Conservation (phyloP, 1,284 basidiomycete genomes). For the Pterulicium gracile region DNA sequence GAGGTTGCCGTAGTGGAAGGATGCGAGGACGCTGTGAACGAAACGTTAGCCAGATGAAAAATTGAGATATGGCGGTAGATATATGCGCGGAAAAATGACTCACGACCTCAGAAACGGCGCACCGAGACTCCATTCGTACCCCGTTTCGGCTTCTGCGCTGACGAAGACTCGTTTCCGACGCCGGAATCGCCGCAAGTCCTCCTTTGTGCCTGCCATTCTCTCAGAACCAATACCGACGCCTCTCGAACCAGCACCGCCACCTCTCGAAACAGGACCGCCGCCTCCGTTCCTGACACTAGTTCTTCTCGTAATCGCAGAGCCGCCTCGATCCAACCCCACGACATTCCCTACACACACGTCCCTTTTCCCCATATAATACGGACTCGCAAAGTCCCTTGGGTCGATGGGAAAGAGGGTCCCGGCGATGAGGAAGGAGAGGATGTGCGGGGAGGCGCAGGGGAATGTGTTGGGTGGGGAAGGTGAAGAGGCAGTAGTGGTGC, state of each 20-base stretch:
- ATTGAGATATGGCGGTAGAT: no score
- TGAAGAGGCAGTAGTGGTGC: no score
- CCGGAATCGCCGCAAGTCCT: no score
- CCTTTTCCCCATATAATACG: background rate
- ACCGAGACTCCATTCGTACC: slow-evolving; percentile 46
- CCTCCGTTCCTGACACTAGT: no score
- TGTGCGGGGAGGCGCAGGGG: background rate
- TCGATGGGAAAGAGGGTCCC: background rate
- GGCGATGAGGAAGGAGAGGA: background rate
- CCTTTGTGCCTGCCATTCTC: no score
- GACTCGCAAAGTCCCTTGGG: background rate
- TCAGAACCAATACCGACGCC: background rate
- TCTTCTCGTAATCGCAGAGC: no score
- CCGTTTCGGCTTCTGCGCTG: slow-evolving; percentile 22
- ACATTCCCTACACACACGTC: background rate
- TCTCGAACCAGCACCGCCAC: no score
- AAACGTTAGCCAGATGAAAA: slow-evolving; percentile 1
- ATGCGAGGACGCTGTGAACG: slow-evolving; percentile 30
- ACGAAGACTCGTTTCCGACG: background rate
- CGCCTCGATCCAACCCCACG: background rate
- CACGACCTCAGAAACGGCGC: slow-evolving; percentile 43
- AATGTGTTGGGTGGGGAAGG: background rate
- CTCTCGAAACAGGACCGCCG: no score
- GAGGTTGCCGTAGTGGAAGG: slow-evolving; percentile 59
- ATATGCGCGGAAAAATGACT: slow-evolving; percentile 10